Evolutionary conservation across 495 filamentous ascomycete species (phyloP), one percentile per base, ranked within the genome.

Genomic region (Xylaria acuta): DNA sequence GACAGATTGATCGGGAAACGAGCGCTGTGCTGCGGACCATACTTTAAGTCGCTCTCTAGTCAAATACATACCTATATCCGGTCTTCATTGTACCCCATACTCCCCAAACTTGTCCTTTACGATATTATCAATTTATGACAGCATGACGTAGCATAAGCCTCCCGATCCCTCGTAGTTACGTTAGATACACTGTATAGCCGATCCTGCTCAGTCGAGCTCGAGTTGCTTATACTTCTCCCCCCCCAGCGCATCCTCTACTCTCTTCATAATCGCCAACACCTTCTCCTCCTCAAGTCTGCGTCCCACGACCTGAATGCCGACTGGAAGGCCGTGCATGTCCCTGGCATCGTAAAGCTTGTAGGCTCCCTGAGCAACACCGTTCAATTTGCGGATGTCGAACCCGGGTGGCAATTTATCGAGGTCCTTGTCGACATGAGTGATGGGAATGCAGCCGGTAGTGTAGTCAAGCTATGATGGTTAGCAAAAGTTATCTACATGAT

Each of bases 261-360:
- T 86, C 76, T 91, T 86, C 95, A 98, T 97, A 27, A 92, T 86
- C 0, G 91, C 91, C 71, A 97, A 81, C 16, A 97, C 93, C 82
- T 97, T 97, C 85, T 98, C 96, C 80, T 99, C 95, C 79, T 97
- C 88, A 78, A 97, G 86, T 40, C 94, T 86, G 68, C 92, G 87
- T 9, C 94, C 95, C 0, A 97, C 92, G 7, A 98, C 84, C 81
- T 98, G 96, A 45, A 97, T 88, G 0, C 87, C 94, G 3, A 97
- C 94, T 0, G 95, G 94, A 72, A 98, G 83, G 6, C 94, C 95
- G 45, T 93, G 89, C 94, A 98, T 98, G 67, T 86, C 88, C 6
- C 83, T 81, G 0, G 94, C 91, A 77, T 98, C 90, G 77, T 98
- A 99, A 76, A 94, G 90, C 78, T 89, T 92, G 84, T 96, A 98